Evolutionary conservation across 192 early-diverging fungal species (phyloP), one percentile per base, ranked within the genome.

Genomic region (Haplosporangium gracile): DNA sequence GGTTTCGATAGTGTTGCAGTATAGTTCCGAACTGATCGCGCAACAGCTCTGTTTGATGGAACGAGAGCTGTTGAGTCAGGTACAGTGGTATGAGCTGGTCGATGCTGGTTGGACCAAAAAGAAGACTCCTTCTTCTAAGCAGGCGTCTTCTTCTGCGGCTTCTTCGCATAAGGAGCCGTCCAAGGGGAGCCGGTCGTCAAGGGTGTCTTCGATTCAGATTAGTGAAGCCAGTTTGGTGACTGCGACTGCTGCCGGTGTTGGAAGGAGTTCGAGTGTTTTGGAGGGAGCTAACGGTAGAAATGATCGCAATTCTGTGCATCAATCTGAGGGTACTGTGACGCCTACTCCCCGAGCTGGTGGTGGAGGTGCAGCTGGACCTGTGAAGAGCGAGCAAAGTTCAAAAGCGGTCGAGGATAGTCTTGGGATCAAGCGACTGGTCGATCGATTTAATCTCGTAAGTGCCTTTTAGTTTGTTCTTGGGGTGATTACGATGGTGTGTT

Each of bases 11-110:
- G 88, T 93, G 20, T 73, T 93, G 40, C 73, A 77, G 18, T 84
- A 91, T 34, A 76, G 92, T 6, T 92, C 92, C 13, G 91, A 89
- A 72, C 34, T 78, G 40, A 87, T 93, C 69, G 91, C 92, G 6
- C 91, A 92, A 53, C 93, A 93, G 42, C 74, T 93, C 0, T 93
- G 93, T 75, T 81, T 91, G 26, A 90, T 93, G 63, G 93, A 93
- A 79, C 81, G 87, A 32, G 89, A 91, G 36, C 57, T 90, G 9
- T 79, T 93, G 72, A 68, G 88, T 24, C 80, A 82, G 49, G 82
- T 93, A 24, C 80, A 89, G 57, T 93, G 92, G 92, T 88, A 91
- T 72, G 92, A 93, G 22, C 69, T 93, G 3, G 85, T 93, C 3
- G 88, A 93, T 55, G 85, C 86, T 32, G 85, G 82, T 0, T 92